These are phyloP conservation scores for Daphne laureola DNA, from an alignment of 441 rosid genomes.

Conservation along the genomic window DNA sequence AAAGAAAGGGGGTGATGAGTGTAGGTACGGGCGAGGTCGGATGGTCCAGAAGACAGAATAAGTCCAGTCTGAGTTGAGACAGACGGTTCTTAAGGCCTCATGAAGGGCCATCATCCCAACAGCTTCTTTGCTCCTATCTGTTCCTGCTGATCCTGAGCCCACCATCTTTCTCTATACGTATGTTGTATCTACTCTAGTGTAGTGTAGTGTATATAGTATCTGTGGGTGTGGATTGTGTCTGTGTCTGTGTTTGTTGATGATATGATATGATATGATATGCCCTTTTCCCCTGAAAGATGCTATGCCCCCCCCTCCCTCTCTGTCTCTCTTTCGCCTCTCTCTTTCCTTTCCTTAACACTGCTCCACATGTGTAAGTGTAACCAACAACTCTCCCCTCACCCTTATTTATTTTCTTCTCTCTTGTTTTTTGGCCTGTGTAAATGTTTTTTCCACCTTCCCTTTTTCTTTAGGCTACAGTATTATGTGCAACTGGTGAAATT, in stretches of 20 bases:
- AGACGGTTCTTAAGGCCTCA: conserved; percentile 95
- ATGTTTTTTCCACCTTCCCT: background rate
- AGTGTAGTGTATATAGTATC: conserved; percentile 6
- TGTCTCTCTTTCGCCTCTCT: too few relatives aligned
- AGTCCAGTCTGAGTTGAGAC: conserved; percentile 96
- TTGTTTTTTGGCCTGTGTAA: background rate
- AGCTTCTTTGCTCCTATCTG: conserved; percentile 96
- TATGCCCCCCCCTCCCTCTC: too few relatives aligned
- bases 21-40: conserved; percentile 93
- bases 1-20: conserved; percentile 1
- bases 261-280: background rate
- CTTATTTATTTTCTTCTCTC: background rate
- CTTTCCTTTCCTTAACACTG: background rate
- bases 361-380: background rate
- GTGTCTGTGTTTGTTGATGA: background rate
- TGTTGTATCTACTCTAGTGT: conserved; percentile 5
- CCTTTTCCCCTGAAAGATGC: conserved; percentile 2
- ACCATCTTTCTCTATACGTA: conserved; percentile 24
- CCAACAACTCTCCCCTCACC: too few relatives aligned
- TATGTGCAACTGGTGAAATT: too few relatives aligned
- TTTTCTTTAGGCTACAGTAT: background rate
- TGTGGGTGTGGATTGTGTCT: conserved; percentile 1
- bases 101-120: conserved; percentile 99
- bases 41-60: conserved; percentile 99
- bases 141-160: conserved; percentile 97